phyloP scores from a whole-genome alignment of 2,329 filamentous ascomycete species.

The Pestalotiopsis sp. region DNA sequence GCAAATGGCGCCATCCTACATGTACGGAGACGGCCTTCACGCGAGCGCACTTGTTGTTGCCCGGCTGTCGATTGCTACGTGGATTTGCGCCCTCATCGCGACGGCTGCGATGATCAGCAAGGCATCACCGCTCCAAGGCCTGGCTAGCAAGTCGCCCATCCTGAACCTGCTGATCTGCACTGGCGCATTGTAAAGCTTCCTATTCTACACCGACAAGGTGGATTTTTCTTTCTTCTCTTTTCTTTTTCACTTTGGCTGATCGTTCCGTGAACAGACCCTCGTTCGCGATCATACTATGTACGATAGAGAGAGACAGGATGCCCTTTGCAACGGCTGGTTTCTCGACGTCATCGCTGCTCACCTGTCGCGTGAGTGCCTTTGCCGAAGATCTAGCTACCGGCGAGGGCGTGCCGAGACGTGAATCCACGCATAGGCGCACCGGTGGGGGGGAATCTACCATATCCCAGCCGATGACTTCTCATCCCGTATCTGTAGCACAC shows the following conservation, averaged over 20 bases:
- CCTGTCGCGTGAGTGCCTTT: conserved; percentile 25
- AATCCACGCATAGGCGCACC: not conserved
- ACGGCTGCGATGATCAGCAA: conserved; percentile 31
- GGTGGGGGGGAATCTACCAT: conserved; percentile 5
- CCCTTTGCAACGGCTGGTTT: conserved; percentile 32
- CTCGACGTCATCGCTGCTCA: conserved; percentile 27
- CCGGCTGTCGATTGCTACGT: conserved; percentile 31
- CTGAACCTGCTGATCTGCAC: conserved; percentile 33
- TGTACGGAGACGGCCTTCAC: conserved; percentile 32
- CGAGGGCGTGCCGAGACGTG: conserved; percentile 9
- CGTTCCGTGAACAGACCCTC: conserved; percentile 23
- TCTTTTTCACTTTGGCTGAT: not conserved
- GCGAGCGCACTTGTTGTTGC: conserved; percentile 32
- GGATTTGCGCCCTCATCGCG: conserved; percentile 33
- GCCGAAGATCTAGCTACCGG: conserved; percentile 26
- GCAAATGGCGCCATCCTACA: conserved; percentile 27
- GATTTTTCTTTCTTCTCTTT: not conserved
- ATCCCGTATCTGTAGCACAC: not conserved
- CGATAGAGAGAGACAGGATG: conserved; percentile 30
- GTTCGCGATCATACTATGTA: conserved; percentile 31
- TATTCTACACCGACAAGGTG: not conserved
- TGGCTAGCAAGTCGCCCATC: conserved; percentile 31
- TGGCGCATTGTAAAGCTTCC: conserved; percentile 31
- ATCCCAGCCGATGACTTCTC: not conserved
- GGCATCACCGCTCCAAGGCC: conserved; percentile 17